Base-by-base conservation (phyloP, 768 basidiomycete species). In the Lentinula sp. region DNA sequence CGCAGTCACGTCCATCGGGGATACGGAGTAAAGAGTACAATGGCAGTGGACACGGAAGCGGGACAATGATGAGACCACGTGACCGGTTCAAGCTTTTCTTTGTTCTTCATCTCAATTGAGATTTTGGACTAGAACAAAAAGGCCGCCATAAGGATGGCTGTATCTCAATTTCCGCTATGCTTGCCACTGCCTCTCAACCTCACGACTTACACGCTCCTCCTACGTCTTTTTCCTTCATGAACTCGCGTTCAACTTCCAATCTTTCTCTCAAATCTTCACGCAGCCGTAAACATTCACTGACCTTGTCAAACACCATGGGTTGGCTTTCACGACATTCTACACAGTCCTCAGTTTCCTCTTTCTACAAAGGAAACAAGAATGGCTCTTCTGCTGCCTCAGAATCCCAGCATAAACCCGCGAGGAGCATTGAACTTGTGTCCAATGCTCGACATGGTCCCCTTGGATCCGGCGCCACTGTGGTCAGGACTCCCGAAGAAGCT, bases 401-500 rank as follows among this genome's bases (percentile, higher is more conserved):
- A 6, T 74, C 77, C 1, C 79, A 81, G 59, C 75, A 77, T n/a
- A 80, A 78, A 66, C 70, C 76, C 48, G 69, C 71, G n/a, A 74
- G 74, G 42, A 74, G 74, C 34, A 73, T 76, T 48, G 77, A 80
- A 63, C 67, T 74, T 16, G 60, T 75, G 49, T 70, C 75, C 42
- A 62, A 42, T 23, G 42, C 42, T 48, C 62, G 74, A 11, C 77
- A 71, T 46, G 84, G 84, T 2, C 70, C 75, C 3, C 80, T 90
- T 18, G 90, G 88, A n/a, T 69, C 81, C 18, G 89, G 91, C 43
- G 91, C 91, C 13, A 86, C 79, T 1, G 76, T 93, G 34, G 91
- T 93, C 40, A 78, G 86, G 60, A 93, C 91, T 0, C 91, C 91
- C 7, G 85, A 88, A 64, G 91, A 93, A 59, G 91, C 91, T 21